Base-by-base conservation (phyloP, 371 early-diverging fungal genomes). In the Mortierella sp. region DNA sequence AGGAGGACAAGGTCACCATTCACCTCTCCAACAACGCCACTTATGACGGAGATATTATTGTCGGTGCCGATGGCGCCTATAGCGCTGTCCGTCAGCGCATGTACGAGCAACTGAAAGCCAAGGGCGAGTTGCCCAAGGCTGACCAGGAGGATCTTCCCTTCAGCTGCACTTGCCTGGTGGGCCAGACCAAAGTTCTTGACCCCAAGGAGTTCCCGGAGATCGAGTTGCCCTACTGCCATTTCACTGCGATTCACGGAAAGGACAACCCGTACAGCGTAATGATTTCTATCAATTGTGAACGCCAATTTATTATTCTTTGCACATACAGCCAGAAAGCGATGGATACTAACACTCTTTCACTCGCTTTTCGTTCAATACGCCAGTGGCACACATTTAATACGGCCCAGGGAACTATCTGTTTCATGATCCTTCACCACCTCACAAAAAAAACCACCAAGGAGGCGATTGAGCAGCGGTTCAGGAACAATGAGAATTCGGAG, bases 61-160 rank as follows among this genome's bases (percentile, higher is more conserved):
- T 76, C 5, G 76, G 76, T 2, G 76, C 76, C 10, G 76, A 76
- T 37, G 76, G 76, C 1, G 76, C 76, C 4, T 59, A 76, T 34
- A 70, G 71, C 19, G 71, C 48, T 10, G 76, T 76, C 19, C 76
- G 76, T 24, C 76, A 76, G 48, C 48, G 44, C 0, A 28, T 76
- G 4, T 76, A 71, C 24, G 40, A 71, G 48, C 21, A 53, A 9
- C 16, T 76, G 34, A 44, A 55, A 9, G 46, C 28, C 48, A 43
- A 59, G 19, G 76, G 76, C 1, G n/a, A 24, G 4, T 50, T 76
- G 0, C 76, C 76, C 0, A 40, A 21, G n/a, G 5, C 28, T 3
- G 75, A 75, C 26, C 24, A 59, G 10, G 46, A 34, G 37, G 54
- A 40, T 11, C 26, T 71, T 1, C 77, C 71, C 13, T 71, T 71